These are phyloP conservation scores for Panicum virgatum DNA, from an alignment of 202 grass and related monocot species.

Conservation along the genomic window DNA sequence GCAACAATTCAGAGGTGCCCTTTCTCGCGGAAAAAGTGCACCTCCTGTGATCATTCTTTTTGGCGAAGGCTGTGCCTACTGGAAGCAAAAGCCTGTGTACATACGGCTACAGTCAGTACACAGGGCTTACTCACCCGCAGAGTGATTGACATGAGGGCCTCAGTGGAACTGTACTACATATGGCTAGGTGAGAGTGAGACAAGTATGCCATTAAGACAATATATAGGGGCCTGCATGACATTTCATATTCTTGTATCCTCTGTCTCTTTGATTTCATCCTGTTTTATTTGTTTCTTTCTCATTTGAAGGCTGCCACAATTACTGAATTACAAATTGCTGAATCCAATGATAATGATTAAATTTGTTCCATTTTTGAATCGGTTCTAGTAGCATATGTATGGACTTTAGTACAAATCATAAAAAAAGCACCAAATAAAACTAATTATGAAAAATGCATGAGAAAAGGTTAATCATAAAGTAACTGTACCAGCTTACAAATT, in stretches of 20 bases:
- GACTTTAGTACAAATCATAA: neutral
- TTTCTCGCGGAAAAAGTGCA: neutral
- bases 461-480: neutral
- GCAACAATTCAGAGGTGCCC: neutral
- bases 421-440: neutral
- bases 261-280: neutral
- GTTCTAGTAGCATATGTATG: neutral
- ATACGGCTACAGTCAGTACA: neutral
- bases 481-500: neutral
- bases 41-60: conserved; percentile 17
- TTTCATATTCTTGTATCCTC: neutral
- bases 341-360: neutral
- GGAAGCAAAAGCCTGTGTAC: neutral
- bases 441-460: neutral
- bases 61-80: neutral
- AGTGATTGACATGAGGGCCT: neutral
- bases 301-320: neutral
- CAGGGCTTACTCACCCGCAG: neutral
- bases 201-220: neutral
- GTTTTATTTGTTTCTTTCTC: neutral
- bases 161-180: neutral
- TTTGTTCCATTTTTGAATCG: neutral
- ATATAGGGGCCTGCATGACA: neutral
- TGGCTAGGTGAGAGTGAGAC: neutral
- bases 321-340: neutral